These are phyloP conservation scores for Podila horticola DNA, from an alignment of 192 early-diverging fungal species.

Conservation along the genomic window DNA sequence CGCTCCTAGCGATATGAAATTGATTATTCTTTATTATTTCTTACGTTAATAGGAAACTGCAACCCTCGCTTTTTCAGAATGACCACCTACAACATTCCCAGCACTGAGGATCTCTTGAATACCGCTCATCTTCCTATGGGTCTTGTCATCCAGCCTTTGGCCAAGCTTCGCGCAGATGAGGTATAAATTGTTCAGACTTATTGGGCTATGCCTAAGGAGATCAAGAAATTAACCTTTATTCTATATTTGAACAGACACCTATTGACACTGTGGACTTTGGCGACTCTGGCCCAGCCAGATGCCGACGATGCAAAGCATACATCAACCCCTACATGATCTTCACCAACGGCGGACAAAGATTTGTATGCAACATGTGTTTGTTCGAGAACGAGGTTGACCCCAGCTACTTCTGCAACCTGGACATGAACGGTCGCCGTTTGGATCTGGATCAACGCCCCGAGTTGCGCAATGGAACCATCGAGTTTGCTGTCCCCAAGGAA, in stretches of 20 bases:
- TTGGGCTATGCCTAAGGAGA: background rate
- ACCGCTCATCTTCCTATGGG: constrained; percentile 85
- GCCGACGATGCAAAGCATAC: constrained; percentile 93
- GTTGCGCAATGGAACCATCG: constrained; percentile 86
- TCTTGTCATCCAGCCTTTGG: constrained; percentile 92
- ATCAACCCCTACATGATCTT: constrained; percentile 93
- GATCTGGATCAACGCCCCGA: constrained; percentile 91
- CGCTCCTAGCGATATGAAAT: background rate
- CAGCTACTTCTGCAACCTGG: constrained; percentile 94
- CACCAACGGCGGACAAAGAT: constrained; percentile 91
- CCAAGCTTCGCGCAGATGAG: constrained; percentile 82
- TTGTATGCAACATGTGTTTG: constrained; percentile 93
- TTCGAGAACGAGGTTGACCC: constrained; percentile 89
- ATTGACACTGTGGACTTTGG: constrained; percentile 88
- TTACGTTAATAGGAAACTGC: constrained; percentile 66
- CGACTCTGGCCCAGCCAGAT: constrained; percentile 87
- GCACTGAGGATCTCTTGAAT: constrained; percentile 82
- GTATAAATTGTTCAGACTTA: constrained; percentile 19
- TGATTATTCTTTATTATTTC: background rate
- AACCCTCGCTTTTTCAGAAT: constrained; percentile 93
- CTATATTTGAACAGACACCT: constrained; percentile 55
- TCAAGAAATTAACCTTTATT: background rate
- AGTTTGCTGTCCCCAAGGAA: constrained; percentile 89
- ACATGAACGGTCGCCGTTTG: constrained; percentile 90
- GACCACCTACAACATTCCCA: constrained; percentile 89